Percentiles rank a stretch among this genome's conserved stretches.
Conservation (phyloP, 192 early-diverging fungal species). For the Linnemannia schmuckeri region DNA sequence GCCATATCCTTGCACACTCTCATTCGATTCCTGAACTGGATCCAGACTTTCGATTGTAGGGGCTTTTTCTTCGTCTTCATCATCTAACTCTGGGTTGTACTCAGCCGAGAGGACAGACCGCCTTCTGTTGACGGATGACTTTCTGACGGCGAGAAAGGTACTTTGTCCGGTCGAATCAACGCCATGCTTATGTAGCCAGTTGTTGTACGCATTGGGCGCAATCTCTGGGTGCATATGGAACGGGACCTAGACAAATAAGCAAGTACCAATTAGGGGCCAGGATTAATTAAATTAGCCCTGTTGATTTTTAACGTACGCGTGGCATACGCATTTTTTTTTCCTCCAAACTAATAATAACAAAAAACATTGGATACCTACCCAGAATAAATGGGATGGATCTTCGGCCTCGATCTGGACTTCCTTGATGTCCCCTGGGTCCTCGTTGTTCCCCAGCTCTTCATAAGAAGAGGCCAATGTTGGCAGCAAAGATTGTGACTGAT, state of each 20-base stretch:
- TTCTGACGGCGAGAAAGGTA: constrained; percentile 25
- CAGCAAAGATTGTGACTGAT: neutral
- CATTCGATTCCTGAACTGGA: neutral
- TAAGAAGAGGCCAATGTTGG: neutral
- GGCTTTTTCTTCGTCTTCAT: constrained; percentile 21
- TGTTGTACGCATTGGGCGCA: constrained; percentile 62
- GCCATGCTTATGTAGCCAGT: constrained; percentile 56
- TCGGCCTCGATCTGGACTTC: constrained; percentile 57
- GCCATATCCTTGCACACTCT: neutral
- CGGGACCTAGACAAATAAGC: constrained; percentile 35
- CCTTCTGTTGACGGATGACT: constrained; percentile 39
- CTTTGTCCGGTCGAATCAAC: constrained; percentile 33
- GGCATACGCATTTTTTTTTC: neutral
- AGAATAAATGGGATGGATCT: constrained; percentile 60
- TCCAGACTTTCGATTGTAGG: neutral
- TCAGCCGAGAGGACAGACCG: constrained; percentile 54
- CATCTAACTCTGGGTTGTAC: constrained; percentile 57
- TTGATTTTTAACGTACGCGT: neutral
- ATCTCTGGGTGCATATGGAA: constrained; percentile 62
- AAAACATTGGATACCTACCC: constrained; percentile 31
- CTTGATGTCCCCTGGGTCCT: constrained; percentile 37
- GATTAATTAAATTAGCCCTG: neutral
- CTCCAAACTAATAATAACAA: neutral
- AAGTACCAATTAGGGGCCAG: neutral
- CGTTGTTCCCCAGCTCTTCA: neutral